Percentiles rank a stretch among this genome's conserved stretches.
phyloP scores from a whole-genome alignment of 331 rosid genomes.

The Cydonia oblonga region DNA sequence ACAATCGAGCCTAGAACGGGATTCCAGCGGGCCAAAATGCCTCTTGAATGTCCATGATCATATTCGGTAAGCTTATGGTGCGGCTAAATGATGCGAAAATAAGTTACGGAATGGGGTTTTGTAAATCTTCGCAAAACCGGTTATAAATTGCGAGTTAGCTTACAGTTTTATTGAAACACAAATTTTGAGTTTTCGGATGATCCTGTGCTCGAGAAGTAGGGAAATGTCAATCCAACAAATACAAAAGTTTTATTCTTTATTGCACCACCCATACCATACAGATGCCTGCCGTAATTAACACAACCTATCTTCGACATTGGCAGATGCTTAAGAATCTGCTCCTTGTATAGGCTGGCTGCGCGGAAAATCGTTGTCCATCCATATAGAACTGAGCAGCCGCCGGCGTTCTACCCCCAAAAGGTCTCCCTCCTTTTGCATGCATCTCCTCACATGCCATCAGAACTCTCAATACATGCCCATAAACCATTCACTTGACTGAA shows the following conservation, averaged over 20 bases:
- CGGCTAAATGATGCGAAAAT: too few relatives aligned
- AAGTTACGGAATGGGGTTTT: too few relatives aligned
- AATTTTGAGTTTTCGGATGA: too few relatives aligned
- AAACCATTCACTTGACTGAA: conserved; percentile 14
- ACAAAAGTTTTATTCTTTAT: too few relatives aligned
- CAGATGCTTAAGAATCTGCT: neutral
- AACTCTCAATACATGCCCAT: conserved; percentile 7
- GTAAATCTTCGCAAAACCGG: too few relatives aligned
- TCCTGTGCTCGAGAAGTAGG: too few relatives aligned
- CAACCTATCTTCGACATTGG: neutral
- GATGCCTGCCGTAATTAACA: neutral
- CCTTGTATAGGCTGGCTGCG: neutral
- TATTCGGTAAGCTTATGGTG: too few relatives aligned
- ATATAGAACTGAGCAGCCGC: conserved; percentile 20
- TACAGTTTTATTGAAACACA: too few relatives aligned
- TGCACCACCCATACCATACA: neutral
- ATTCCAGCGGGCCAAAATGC: too few relatives aligned
- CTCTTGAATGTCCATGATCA: too few relatives aligned
- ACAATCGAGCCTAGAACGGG: too few relatives aligned
- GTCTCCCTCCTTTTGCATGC: conserved; percentile 2
- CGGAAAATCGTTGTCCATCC: neutral
- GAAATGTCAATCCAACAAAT: neutral
- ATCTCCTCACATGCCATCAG: conserved; percentile 3
- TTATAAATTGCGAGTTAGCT: too few relatives aligned
- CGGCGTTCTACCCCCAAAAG: neutral